Base-by-base conservation (phyloP, 192 early-diverging fungal genomes). In the Podila epicladia region DNA sequence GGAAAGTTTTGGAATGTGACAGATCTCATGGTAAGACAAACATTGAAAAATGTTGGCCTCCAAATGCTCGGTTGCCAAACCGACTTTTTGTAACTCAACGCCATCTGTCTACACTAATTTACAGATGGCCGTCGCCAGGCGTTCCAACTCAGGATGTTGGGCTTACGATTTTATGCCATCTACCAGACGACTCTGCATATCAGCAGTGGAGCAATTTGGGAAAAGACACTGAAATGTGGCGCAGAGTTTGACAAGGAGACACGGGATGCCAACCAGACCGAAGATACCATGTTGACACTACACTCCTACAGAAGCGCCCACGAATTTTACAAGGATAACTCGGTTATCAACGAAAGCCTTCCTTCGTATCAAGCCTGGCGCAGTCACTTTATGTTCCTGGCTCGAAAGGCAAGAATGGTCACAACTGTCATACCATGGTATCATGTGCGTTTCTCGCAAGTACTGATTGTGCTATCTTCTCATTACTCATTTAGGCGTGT, bases 171-270 rank as follows among this genome's bases (percentile, higher is more conserved):
- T 26, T 59, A 72, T 65, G 71, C 61, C 0, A 61, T 65, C 20
- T 61, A 24, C 33, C 49, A n/a, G 12, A 41, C 66, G 12, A 26
- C 64, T 5, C 19, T 49, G 0, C 57, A 64, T 32, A 35, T 41
- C n/a, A 70, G 68, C 5, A 65, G 82, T 29, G 58, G 58, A 24
- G 71, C 69, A 29, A 48, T 86, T n/a, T 86, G 85, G 72, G 86
- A 87, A 28, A 83, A 72, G 22, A 35, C 83, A 8, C 35, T 89
- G 1, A 64, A 80, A 49, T 76, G 77, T 31, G 82, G 82, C 8
- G 74, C 71, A 12, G 65, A 67, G 1, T 87, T 77, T 49, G 88
- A 89, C n/a, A 82, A 71, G 58, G 53, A 70, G 31, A 75, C 59
- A 5, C 69, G 72, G 24, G 69, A 75, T 28, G 74, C 76, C 71